These are phyloP conservation scores for Debaryomyces hansenii DNA, from an alignment of 805 yeast genomes.

Conservation along the genomic window DNA sequence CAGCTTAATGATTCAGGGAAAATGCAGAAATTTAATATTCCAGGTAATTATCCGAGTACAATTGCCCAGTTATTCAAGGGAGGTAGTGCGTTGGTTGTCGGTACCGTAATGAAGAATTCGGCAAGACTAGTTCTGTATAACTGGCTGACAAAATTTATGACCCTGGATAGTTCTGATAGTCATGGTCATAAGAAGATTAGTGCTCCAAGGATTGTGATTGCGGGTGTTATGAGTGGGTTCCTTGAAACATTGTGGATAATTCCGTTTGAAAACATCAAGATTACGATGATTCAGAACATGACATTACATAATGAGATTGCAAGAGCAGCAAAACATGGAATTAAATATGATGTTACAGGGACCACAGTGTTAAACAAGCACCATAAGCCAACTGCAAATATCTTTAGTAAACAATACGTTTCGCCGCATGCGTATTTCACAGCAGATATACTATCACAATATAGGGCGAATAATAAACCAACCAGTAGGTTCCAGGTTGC, in stretches of 20 bases:
- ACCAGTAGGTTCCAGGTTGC: constrained; percentile 21
- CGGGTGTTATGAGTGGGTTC: constrained; percentile 82
- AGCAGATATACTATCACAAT: constrained; percentile 29
- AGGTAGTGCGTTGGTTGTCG: constrained; percentile 71
- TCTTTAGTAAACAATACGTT: constrained; percentile 33
- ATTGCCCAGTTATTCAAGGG: constrained; percentile 52
- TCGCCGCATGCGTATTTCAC: constrained; percentile 46
- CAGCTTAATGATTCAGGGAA: constrained; percentile 53
- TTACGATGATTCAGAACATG: constrained; percentile 74
- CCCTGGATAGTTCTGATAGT: constrained; percentile 37
- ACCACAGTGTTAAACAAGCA: constrained; percentile 19
- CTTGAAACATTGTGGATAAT: constrained; percentile 80
- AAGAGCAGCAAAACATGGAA: constrained; percentile 14
- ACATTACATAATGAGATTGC: constrained; percentile 26
- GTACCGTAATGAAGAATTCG: constrained; percentile 70
- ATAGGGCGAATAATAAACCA: constrained; percentile 17
- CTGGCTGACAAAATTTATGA: constrained; percentile 67
- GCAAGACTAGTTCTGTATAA: constrained; percentile 76
- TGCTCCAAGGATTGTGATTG: constrained; percentile 80
- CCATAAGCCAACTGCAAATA: constrained; percentile 22
- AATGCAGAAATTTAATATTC: constrained; percentile 33
- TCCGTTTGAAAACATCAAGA: constrained; percentile 87
- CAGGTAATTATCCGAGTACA: constrained; percentile 31
- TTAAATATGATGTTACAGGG: constrained; percentile 28
- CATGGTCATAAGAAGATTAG: constrained; percentile 53